Conservation (phyloP, 225 moss, liverwort and hornwort species). For the Pseudoscleropodium purum region DNA sequence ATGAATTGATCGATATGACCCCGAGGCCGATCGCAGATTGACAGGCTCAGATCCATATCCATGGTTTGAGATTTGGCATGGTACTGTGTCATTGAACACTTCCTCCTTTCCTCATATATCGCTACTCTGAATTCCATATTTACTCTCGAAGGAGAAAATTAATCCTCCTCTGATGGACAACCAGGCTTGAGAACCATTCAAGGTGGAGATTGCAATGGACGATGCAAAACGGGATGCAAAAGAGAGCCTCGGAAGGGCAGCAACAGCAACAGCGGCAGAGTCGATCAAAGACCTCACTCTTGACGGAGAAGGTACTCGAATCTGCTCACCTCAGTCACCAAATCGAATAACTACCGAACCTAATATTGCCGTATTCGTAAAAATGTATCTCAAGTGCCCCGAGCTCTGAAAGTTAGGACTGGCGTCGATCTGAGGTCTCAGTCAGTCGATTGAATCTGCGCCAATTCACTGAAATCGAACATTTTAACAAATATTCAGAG, state of each 20-base stretch:
- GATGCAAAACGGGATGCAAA: neutral
- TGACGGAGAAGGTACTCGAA: slow-evolving; percentile 11
- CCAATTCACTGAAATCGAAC: neutral
- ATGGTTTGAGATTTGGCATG: neutral
- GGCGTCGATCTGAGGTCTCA: neutral
- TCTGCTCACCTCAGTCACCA: neutral
- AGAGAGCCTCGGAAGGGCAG: neutral
- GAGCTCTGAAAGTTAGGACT: neutral
- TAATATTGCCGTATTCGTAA: neutral
- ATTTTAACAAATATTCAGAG: neutral
- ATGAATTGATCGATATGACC: neutral
- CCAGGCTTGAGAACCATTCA: neutral
- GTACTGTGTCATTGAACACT: neutral
- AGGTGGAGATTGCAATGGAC: slow-evolving; percentile 5
- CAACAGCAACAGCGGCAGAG: slow-evolving; percentile 1
- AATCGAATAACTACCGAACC: neutral
- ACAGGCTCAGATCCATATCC: neutral
- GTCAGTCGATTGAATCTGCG: neutral
- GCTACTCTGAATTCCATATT: neutral
- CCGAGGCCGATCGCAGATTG: neutral
- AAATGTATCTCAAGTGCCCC: neutral
- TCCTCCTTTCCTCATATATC: neutral
- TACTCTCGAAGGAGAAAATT: neutral
- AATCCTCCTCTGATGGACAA: no score
- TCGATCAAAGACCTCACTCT: slow-evolving; percentile 26